A percentile compares a stretch with the other conserved stretches of the same genome.
phyloP scores from a whole-genome alignment of 495 filamentous ascomycete species.

The Cryomyces minteri region DNA sequence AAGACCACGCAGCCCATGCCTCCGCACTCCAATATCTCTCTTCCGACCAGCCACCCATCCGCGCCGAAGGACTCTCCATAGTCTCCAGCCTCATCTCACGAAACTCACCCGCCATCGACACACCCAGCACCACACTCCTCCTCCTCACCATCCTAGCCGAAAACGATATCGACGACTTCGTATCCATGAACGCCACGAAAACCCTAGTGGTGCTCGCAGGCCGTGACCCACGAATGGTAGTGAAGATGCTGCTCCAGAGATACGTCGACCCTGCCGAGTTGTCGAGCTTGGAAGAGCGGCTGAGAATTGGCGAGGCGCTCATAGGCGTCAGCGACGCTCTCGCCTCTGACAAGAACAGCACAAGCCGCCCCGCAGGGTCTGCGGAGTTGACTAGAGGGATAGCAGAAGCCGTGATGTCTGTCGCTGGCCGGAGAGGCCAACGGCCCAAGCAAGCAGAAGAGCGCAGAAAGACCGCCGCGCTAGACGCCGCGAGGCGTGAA shows the following conservation, averaged over 20 bases:
- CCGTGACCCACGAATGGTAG: constrained; percentile 16
- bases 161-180: constrained; percentile 23
- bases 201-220: constrained; percentile 44
- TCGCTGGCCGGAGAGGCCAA: constrained; percentile 47
- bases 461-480: constrained; percentile 28
- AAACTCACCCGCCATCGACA: constrained; percentile 47
- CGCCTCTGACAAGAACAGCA: background rate
- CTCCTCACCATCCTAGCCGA: constrained; percentile 49
- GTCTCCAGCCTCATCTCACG: constrained; percentile 44
- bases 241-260: constrained; percentile 29
- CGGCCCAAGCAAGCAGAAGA: constrained; percentile 31
- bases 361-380: too few species aligned
- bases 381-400: constrained; percentile 12
- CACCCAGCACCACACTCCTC: constrained; percentile 45
- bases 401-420: constrained; percentile 40
- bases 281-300: constrained; percentile 40
- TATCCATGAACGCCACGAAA: constrained; percentile 44
- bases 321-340: background rate
- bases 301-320: constrained; percentile 57
- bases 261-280: background rate
- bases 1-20: constrained; percentile 51
- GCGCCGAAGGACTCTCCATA: constrained; percentile 58
- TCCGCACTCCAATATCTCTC: constrained; percentile 58
- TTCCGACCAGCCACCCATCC: constrained; percentile 56
- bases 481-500: constrained; percentile 23